Base-by-base conservation (phyloP, 2,329 filamentous ascomycete species). In the Sclerotinia minor region DNA sequence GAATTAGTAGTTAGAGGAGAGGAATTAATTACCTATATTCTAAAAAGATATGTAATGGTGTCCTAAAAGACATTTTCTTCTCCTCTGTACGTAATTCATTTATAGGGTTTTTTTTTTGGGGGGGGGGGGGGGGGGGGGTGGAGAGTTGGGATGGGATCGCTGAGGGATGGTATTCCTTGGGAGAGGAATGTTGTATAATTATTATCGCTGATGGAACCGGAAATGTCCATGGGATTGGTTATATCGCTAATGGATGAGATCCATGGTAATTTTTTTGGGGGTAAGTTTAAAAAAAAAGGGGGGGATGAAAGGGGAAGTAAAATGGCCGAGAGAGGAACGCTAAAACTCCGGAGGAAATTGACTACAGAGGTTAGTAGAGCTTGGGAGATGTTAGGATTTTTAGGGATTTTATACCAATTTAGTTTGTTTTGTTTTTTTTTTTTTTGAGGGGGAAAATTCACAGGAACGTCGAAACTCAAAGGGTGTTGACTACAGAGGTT, bases 151-250 rank as follows among this genome's bases (percentile, higher is more conserved):
- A 53, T n/a, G n/a, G n/a, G n/a, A 32, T 35, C 29, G 47, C 47
- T 50, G 13, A 26, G 24, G 47, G 47, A 50, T 13, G 2, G 13
- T 5, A 24, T 13, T 50, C 47, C 47, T 15, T 50, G 47, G 47
- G 2, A 24, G 24, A 5, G 9, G 32, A n/a, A n/a, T 19, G 17
- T 1, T 47, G 19, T 47, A 53, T n/a, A n/a, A n/a, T n/a, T n/a
- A n/a, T n/a, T n/a, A 54, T 54, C 29, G 52, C 52, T 54, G 9
- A 54, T 54, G 52, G 52, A 54, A 9, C 53, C 53, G 53, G 32
- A 55, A 55, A 55, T 55, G 32, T 55, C 32, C 32, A 38, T 55
- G 53, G 47, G 6, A 29, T 29, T 29, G 32, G 15, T 29, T 54
- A 54, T 54, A 54, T 54, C 53, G 53, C 53, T 55, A 55, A n/a